Conservation (phyloP, 805 yeast genomes). For the Lachancea waltii region DNA sequence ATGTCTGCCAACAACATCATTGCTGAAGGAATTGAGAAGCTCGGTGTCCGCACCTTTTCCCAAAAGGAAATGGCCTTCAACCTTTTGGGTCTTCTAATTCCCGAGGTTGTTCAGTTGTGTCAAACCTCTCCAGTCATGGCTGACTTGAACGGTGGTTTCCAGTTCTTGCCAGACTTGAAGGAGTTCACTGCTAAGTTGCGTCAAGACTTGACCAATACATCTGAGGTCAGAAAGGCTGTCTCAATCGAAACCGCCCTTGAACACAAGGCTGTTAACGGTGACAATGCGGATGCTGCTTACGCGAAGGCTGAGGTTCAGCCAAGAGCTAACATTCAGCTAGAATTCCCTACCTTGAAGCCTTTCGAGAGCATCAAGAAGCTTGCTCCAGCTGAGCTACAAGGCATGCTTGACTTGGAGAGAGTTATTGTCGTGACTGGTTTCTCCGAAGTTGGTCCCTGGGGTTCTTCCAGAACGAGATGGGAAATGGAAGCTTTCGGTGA, state of each 20-base stretch:
- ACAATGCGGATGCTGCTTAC: slow-evolving; percentile 79
- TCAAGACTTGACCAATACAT: slow-evolving; percentile 60
- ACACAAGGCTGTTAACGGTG: slow-evolving; percentile 75
- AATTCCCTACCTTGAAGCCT: slow-evolving; percentile 82
- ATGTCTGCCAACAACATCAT: slow-evolving; percentile 96
- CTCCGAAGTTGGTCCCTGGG: slow-evolving; percentile 99
- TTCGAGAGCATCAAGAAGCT: slow-evolving; percentile 63
- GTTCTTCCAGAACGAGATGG: slow-evolving; percentile 98
- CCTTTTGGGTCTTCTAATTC: slow-evolving; percentile 87
- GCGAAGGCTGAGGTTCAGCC: slow-evolving; percentile 75
- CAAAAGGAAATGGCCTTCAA: slow-evolving; percentile 99
- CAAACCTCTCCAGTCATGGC: slow-evolving; percentile 96
- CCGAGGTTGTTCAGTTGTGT: slow-evolving; percentile 75
- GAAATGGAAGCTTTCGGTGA: slow-evolving; percentile 96
- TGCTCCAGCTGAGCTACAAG: slow-evolving; percentile 70
- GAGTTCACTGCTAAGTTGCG: slow-evolving; percentile 78
- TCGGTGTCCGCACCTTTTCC: slow-evolving; percentile 96
- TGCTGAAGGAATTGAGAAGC: slow-evolving; percentile 93
- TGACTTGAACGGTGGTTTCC: slow-evolving; percentile 98
- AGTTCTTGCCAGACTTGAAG: slow-evolving; percentile 84
- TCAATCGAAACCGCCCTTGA: slow-evolving; percentile 90
- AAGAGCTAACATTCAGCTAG: slow-evolving; percentile 89
- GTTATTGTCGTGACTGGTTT: slow-evolving; percentile 96
- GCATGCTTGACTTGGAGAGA: slow-evolving; percentile 84
- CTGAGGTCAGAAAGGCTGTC: slow-evolving; percentile 93